Base-by-base conservation (phyloP, 768 basidiomycete genomes). In the Termitomyces sp. region DNA sequence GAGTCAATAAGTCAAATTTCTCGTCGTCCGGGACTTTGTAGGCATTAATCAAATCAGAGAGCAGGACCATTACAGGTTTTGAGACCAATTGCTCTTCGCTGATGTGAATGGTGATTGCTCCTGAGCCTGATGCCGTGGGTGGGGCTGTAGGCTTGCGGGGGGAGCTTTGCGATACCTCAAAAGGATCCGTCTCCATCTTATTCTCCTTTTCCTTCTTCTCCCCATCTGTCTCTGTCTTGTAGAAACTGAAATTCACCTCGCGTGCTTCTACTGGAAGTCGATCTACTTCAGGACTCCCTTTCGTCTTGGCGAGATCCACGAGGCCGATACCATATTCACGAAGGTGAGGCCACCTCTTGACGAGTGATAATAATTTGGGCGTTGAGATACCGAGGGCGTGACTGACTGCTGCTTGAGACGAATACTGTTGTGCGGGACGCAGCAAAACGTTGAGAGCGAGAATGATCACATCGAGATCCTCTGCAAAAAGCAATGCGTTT, bases 341-440 rank as follows among this genome's bases (percentile, higher is more conserved):
- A 10, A 92, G 68, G 68, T 86, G 83, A 12, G 90, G 83, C 90
- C 92, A 95, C 54, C 90, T 84, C 64, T 88, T 91, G 8, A 89
- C 87, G 34, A 98, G 83, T 22, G 88, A 86, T 59, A 90, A 83
- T 13, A 98, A 79, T 52, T 91, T 88, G 56, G 86, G 81, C 3
- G 86, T 90, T 36, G 87, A 92, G 57, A 90, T 88, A 71, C 81
- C 88, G n/a, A 92, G 80, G 1, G 86, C 85, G 63, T 89, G 84
- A 41, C 91, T 88, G 52, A 95, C 87, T 13, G 92, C 85, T 9
- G 90, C 88, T 65, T 92, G 88, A 15, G 87, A 84, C 8, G 92
- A 94, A 70, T 97, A 98, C 69, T 98, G 95, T 67, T 98, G 95
- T 4, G 93, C 87, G 2, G 96, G 95, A 33, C 97, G 89, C 29